Conservation (phyloP, 2,329 filamentous ascomycete genomes). For the Penicillium sp. region DNA sequence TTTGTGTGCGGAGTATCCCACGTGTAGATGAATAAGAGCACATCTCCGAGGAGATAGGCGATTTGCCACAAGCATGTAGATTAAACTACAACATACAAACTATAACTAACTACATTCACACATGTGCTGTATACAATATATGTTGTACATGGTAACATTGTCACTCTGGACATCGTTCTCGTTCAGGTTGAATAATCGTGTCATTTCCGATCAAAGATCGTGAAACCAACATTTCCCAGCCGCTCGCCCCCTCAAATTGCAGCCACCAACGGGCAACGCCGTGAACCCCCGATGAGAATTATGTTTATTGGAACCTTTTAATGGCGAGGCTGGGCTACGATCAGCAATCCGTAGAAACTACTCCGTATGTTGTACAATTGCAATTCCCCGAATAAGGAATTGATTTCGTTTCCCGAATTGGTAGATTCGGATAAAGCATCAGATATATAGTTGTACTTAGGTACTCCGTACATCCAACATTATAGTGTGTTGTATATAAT, state of each 20-base stretch:
- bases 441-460: background rate
- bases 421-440: too few species aligned
- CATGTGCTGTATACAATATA: too few species aligned
- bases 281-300: background rate
- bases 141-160: too few species aligned
- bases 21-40: background rate
- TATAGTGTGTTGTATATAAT: too few species aligned
- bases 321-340: background rate
- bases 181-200: background rate
- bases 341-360: background rate
- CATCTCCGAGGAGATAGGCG: background rate
- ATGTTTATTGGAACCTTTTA: background rate
- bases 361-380: too few species aligned
- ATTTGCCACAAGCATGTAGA: background rate
- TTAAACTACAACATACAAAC: background rate
- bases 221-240: conserved; percentile 1
- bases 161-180: too few species aligned
- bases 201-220: background rate
- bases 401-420: background rate
- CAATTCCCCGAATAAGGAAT: background rate
- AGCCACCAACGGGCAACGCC: background rate
- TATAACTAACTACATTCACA: too few species aligned
- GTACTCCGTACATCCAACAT: background rate
- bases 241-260: background rate
- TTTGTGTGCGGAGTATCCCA: background rate